phyloP scores from a whole-genome alignment of 257 asterid species.

The Parsonsia alboflavescens region DNA sequence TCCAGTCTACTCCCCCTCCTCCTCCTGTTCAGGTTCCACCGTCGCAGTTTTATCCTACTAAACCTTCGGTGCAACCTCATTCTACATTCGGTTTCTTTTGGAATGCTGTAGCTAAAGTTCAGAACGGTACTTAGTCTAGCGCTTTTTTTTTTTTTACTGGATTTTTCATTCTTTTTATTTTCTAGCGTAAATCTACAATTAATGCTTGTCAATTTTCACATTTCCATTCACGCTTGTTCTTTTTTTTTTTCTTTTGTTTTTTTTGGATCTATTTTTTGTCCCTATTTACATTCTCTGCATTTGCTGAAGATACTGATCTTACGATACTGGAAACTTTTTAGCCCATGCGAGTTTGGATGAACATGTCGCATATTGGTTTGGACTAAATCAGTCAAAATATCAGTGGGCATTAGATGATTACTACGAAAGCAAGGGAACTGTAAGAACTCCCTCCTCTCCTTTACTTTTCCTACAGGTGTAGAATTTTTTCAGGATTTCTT shows the following conservation, averaged over 20 bases:
- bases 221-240: not conserved
- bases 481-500: not conserved
- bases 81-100: slow-evolving; percentile 68
- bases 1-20: slow-evolving; percentile 37
- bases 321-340: slow-evolving; percentile 17
- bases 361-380: slow-evolving; percentile 92
- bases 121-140: slow-evolving; percentile 44
- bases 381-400: slow-evolving; percentile 89
- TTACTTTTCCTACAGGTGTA: not conserved
- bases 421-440: slow-evolving; percentile 59
- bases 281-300: not conserved
- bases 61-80: slow-evolving; percentile 27
- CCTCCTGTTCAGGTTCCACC: slow-evolving; percentile 96
- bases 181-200: not conserved
- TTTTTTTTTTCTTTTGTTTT: not conserved
- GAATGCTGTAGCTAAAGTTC: slow-evolving; percentile 80
- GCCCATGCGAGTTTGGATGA: slow-evolving; percentile 87
- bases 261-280: not conserved
- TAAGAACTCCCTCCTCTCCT: slow-evolving; percentile 19
- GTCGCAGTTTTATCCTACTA: slow-evolving; percentile 43
- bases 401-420: slow-evolving; percentile 97
- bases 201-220: not conserved
- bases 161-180: not conserved
- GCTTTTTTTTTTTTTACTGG: not conserved
- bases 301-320: not conserved